These are phyloP conservation scores for Cryptococcus neoformans DNA, from an alignment of 1,284 basidiomycete genomes.

Conservation along the genomic window DNA sequence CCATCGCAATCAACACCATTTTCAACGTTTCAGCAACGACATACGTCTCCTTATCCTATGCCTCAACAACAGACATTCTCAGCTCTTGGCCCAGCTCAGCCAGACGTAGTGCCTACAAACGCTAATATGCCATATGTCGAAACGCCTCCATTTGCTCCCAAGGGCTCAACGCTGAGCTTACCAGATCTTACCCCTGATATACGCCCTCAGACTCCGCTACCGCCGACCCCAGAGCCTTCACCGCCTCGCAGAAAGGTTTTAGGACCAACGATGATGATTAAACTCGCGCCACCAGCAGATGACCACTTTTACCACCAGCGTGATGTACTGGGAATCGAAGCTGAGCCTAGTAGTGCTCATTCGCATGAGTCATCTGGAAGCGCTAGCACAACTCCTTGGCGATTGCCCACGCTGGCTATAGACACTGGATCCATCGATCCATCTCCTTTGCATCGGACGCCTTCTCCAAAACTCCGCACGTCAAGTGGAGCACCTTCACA, in stretches of 20 bases:
- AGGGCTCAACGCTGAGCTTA: conserved; percentile 3
- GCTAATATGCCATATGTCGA: background rate
- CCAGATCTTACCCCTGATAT: conserved; percentile 13
- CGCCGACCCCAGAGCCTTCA: conserved; percentile 34
- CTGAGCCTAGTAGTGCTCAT: conserved; percentile 1
- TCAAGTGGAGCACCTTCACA: background rate
- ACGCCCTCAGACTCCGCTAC: conserved; percentile 18
- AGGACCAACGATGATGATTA: conserved; percentile 30
- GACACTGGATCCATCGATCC: conserved; percentile 2
- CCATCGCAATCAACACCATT: conserved; percentile 6
- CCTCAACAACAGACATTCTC: conserved; percentile 18
- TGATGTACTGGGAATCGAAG: conserved; percentile 13
- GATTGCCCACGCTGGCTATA: conserved; percentile 12
- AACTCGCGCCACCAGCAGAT: conserved; percentile 31
- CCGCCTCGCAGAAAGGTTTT: conserved; percentile 24
- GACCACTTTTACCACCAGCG: conserved; percentile 13
- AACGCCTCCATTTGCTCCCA: conserved; percentile 15
- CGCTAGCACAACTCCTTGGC: conserved; percentile 5
- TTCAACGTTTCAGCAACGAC: conserved; percentile 19
- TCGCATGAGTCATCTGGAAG: background rate
- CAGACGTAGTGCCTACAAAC: background rate
- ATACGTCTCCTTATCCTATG: conserved; percentile 17
- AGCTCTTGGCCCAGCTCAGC: conserved; percentile 16
- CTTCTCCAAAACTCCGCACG: conserved; percentile 1
- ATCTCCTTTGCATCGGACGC: conserved; percentile 8